Base-by-base conservation (phyloP, 1,284 basidiomycete genomes). In the Ganoderma lucidum region DNA sequence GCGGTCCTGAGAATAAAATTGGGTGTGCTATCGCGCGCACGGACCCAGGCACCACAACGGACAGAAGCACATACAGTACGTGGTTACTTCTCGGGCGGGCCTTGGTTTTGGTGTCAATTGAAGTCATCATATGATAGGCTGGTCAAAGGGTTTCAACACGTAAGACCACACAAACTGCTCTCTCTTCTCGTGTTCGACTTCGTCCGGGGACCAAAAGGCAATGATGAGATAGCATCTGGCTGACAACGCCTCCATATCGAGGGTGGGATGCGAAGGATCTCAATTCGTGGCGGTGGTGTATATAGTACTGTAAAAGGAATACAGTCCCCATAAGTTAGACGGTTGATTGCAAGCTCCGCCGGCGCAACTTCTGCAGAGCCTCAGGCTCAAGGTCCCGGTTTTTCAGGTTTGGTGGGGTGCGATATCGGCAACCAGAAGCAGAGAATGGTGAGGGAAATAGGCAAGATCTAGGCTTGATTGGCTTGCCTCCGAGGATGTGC, bases 181-280 rank as follows among this genome's bases (percentile, higher is more conserved):
- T 12, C 23, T 17, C 59, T 61, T 61, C 59, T 61, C n/a, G 41
- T 6, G 59, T 30, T 61, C 41, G 59, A 61, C 39, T 61, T 61
- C 41, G 9, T 42, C 59, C 41, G 59, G 59, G 28, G 59, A 61
- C 59, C 41, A 37, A 39, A 59, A 41, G 12, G 39, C 23, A 28
- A 23, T 30, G 59, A 64, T 14, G 32, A 51, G 42, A 62, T 42
- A 42, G 35, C 61, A 42, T 60, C 64, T 42, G 23, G 48, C 30
- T 30, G 60, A 63, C 64, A 68, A 63, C 61, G 66, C 70, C 63
- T 68, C 62, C 12, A 56, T 53, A 55, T 67, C 64, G 35, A 58
- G 65, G 65, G 63, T 39, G 19, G 35, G 37, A 55, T 28, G 15
- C 59, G 30, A 30, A 14, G 5, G 2, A 15, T 23, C 23, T 59